phyloP scores from a whole-genome alignment of 495 filamentous ascomycete genomes.

The Amniculicola lignicola region DNA sequence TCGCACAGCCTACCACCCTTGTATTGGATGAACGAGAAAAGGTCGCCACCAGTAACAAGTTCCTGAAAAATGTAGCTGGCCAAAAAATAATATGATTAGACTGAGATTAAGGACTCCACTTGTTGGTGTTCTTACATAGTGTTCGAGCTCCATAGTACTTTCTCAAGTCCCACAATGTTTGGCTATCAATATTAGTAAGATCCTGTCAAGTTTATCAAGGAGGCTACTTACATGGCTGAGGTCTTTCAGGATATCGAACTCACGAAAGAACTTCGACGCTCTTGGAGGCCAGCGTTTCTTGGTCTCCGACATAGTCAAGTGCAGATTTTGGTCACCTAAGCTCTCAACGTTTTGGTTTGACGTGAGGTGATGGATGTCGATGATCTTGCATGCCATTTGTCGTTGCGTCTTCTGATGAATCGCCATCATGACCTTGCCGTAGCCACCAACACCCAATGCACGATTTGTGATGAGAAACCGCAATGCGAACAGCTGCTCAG shows the following conservation, averaged over 20 bases:
- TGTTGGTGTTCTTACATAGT: conserved; percentile 35
- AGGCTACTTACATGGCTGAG: conserved; percentile 43
- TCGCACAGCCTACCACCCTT: conserved; percentile 49
- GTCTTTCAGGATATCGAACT: conserved; percentile 43
- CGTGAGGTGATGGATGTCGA: conserved; percentile 31
- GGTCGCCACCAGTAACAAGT: conserved; percentile 58
- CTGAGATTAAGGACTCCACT: neutral
- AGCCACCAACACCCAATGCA: conserved; percentile 39
- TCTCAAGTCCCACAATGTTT: conserved; percentile 48
- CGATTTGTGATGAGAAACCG: conserved; percentile 38
- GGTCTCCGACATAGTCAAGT: neutral
- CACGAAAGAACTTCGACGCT: conserved; percentile 29
- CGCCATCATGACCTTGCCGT: conserved; percentile 39
- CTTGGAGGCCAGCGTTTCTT: conserved; percentile 22
- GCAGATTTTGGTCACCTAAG: neutral
- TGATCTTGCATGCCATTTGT: conserved; percentile 46
- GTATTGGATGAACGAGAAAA: conserved; percentile 58
- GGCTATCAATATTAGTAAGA: conserved; percentile 36
- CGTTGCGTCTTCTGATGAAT: conserved; percentile 34
- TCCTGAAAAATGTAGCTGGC: conserved; percentile 45
- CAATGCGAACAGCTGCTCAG: conserved; percentile 29
- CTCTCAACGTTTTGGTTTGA: neutral
- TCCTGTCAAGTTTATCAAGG: neutral
- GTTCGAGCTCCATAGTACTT: conserved; percentile 42
- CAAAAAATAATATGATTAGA: neutral